Base-by-base conservation (phyloP, 345 rosid species). In the Gossypium herbaceum region DNA sequence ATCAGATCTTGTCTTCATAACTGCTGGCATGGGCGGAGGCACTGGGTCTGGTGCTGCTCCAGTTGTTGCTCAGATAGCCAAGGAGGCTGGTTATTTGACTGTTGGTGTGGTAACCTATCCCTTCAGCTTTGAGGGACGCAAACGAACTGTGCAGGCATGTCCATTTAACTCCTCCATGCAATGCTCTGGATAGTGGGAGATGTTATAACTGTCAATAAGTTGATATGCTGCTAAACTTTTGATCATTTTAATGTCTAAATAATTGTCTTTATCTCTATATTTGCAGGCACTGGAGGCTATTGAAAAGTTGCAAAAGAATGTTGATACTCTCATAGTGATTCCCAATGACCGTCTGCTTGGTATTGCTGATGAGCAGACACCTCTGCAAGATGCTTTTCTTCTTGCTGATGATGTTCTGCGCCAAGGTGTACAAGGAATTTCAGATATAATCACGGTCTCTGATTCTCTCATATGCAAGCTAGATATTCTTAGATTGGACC, bases 11-110 rank as follows among this genome's bases (percentile, higher is more conserved):
- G 98, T 95, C 83, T 95, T 95, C 83, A 84, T 95, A 58, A 91
- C 99, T 20, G 97, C 98, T 43, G 99, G 99, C 79, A 95, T 95
- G 99, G 99, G 99, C 82, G 99, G 99, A 77, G 99, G 99, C 15
- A 95, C 99, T 25, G 99, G 99, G 12, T 95, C 99, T 9, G 99
- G 99, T 76, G 99, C 99, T 89, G 99, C 99, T 48, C 98, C 99
- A 20, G 96, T 95, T 24, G 97, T 95, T 47, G 99, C 98, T 59
- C 97, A 90, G 81, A 89, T 95, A 73, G 72, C 97, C 9, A 95
- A 87, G 75, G 99, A 95, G 55, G 95, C 96, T 25, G 99, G 98
- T 51, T 92, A 92, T 77, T 85, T 95, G 80, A 95, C 98, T 54
- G 99, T 95, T 77, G 99, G 99, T 76, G 99, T 92, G 76, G 98